These are phyloP conservation scores for Syzygium jambos DNA, from an alignment of 345 rosid genomes.

Conservation along the genomic window DNA sequence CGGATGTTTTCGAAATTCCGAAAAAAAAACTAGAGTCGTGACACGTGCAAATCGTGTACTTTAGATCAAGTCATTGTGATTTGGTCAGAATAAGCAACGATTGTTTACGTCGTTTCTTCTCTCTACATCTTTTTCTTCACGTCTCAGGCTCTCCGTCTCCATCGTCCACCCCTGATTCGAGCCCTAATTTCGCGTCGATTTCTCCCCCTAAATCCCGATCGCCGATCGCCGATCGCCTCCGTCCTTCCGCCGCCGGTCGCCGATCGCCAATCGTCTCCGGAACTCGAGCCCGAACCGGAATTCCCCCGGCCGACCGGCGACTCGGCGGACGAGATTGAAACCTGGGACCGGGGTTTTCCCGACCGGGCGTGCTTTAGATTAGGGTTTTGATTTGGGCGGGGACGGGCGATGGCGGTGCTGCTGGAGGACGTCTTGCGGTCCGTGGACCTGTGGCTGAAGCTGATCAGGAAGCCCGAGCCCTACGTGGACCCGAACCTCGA, in stretches of 20 bases:
- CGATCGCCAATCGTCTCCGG: not conserved
- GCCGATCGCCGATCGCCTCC: too few species aligned
- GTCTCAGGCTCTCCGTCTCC: not conserved
- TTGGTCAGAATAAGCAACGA: not conserved
- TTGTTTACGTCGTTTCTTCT: not conserved
- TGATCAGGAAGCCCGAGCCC: constrained; percentile 45
- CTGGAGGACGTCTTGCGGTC: constrained; percentile 68
- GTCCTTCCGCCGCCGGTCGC: not conserved
- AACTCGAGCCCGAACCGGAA: not conserved
- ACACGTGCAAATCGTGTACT: not conserved
- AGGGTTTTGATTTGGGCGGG: not conserved
- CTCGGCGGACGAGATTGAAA: not conserved
- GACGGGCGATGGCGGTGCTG: constrained; percentile 40
- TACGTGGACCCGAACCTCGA: constrained; percentile 73
- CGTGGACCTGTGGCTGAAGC: constrained; percentile 60
- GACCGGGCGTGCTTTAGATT: not conserved
- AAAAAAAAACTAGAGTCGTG: not conserved
- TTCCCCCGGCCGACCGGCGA: not conserved
- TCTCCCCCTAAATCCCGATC: too few species aligned
- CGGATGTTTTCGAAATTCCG: not conserved
- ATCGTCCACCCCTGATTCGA: not conserved
- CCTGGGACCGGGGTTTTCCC: not conserved
- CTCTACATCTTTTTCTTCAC: not conserved
- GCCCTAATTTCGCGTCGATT: too few species aligned
- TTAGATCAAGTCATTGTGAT: not conserved